Evolutionary conservation across 441 rosid species (phyloP).

Genomic region (Bruguiera hainesii): DNA sequence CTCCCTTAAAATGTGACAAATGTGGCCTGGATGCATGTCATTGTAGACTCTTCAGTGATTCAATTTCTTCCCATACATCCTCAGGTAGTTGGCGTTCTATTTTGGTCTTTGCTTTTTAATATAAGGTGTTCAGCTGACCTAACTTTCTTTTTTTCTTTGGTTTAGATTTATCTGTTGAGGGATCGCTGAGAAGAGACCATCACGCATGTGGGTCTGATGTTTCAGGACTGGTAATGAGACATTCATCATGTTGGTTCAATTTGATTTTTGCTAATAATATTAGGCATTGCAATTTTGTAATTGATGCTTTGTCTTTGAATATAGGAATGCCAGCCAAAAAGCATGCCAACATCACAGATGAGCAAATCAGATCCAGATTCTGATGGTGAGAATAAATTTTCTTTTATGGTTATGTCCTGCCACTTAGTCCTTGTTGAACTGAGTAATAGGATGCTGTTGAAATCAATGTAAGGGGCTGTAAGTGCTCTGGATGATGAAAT

Average conservation of each 20-base stretch:
- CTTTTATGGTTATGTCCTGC: slow-evolving; percentile 17
- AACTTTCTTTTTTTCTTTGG: slow-evolving; percentile 5
- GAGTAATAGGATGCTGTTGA: slow-evolving; percentile 25
- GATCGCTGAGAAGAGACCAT: slow-evolving; percentile 35
- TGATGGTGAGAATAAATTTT: slow-evolving; percentile 54
- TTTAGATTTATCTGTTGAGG: slow-evolving; percentile 43
- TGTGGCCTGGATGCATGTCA: slow-evolving; percentile 42
- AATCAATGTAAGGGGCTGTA: slow-evolving; percentile 50
- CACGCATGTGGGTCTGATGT: slow-evolving; percentile 30
- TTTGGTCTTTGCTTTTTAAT: neutral
- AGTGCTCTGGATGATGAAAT: slow-evolving; percentile 59
- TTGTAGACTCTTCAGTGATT: slow-evolving; percentile 47
- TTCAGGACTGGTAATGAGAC: slow-evolving; percentile 38
- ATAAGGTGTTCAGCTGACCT: slow-evolving; percentile 3
- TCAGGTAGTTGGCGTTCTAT: slow-evolving; percentile 34
- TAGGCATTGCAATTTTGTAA: slow-evolving; percentile 1
- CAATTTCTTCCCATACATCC: slow-evolving; percentile 32
- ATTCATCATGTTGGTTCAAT: neutral
- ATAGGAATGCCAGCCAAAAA: slow-evolving; percentile 45
- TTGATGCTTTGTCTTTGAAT: slow-evolving; percentile 15
- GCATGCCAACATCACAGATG: slow-evolving; percentile 35
- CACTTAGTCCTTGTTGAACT: slow-evolving; percentile 21
- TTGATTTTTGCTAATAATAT: neutral
- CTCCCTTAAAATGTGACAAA: slow-evolving; percentile 39
- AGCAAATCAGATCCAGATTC: slow-evolving; percentile 64